phyloP scores from a whole-genome alignment of 805 yeast species.

The Candida rishiriensis region DNA sequence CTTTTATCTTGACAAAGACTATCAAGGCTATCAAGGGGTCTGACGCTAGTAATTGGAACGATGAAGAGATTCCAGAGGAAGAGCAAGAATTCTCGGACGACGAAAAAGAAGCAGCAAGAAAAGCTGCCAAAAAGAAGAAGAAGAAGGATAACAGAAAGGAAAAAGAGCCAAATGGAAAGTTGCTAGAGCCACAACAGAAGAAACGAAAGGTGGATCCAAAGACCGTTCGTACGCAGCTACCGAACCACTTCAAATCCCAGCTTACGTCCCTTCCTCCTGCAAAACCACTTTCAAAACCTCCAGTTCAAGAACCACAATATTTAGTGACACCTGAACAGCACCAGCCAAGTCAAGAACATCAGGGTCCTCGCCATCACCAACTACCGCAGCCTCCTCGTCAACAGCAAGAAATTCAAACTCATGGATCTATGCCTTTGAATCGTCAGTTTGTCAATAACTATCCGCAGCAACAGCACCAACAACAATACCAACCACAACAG shows the following conservation, averaged over 20 bases:
- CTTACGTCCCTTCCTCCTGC: conserved; percentile 18
- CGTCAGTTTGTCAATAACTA: too few relatives aligned
- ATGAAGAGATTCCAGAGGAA: conserved; percentile 88
- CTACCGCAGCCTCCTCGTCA: background rate
- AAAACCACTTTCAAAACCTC: conserved; percentile 12
- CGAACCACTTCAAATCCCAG: conserved; percentile 20
- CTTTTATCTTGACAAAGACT: conserved; percentile 71
- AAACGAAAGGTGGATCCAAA: conserved; percentile 4
- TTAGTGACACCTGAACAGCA: background rate
- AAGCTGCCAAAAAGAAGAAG: conserved; percentile 57
- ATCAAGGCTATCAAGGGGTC: conserved; percentile 74
- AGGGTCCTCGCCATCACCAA: background rate
- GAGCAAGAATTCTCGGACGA: conserved; percentile 97
- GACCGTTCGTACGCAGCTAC: conserved; percentile 3
- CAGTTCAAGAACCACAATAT: conserved; percentile 5
- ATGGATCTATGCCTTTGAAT: too few relatives aligned
- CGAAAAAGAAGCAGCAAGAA: conserved; percentile 75
- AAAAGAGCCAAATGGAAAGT: conserved; percentile 3
- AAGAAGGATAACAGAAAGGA: conserved; percentile 35
- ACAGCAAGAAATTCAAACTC: too few relatives aligned
- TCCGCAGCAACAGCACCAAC: too few relatives aligned
- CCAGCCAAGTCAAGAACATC: background rate
- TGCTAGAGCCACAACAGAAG: conserved; percentile 7
- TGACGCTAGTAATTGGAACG: conserved; percentile 93
- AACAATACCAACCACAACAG: too few relatives aligned